Conservation (phyloP, 2,329 filamentous ascomycete species). For the Epichloe uncinata region DNA sequence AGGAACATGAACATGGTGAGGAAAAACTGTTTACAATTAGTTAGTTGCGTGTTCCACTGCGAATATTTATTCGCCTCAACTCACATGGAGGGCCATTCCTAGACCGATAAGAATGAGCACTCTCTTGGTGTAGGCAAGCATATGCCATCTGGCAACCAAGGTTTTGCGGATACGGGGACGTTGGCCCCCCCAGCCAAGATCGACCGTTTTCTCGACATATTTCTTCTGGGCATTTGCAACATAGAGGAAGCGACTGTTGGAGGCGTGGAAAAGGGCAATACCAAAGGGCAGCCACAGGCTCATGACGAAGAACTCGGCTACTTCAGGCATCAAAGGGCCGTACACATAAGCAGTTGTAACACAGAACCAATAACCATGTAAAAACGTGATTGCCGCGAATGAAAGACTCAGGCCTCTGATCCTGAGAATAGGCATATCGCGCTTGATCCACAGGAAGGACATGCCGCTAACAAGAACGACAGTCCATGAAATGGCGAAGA, state of each 20-base stretch:
- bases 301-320: slow-evolving; percentile 54
- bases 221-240: slow-evolving; percentile 42
- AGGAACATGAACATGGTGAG: slow-evolving; percentile 47
- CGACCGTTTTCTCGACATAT: slow-evolving; percentile 14
- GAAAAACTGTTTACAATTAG: slow-evolving; percentile 31
- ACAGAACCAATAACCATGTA: slow-evolving; percentile 30
- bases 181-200: slow-evolving; percentile 3
- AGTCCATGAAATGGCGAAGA: slow-evolving; percentile 25
- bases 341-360: slow-evolving; percentile 26
- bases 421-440: slow-evolving; percentile 26
- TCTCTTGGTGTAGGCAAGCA: slow-evolving; percentile 32
- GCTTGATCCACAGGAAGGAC: slow-evolving; percentile 25
- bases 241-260: slow-evolving; percentile 46
- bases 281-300: slow-evolving; percentile 50
- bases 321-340: slow-evolving; percentile 31
- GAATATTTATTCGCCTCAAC: slow-evolving; percentile 1
- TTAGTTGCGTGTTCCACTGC: not conserved
- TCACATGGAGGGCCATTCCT: slow-evolving; percentile 44
- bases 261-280: slow-evolving; percentile 52
- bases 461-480: slow-evolving; percentile 25
- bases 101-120: slow-evolving; percentile 36
- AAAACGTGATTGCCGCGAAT: slow-evolving; percentile 24
- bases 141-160: slow-evolving; percentile 23
- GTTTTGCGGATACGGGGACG: slow-evolving; percentile 12
- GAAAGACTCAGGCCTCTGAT: slow-evolving; percentile 28